Base-by-base conservation (phyloP, 805 yeast species). In the Yueomyces sinensis region DNA sequence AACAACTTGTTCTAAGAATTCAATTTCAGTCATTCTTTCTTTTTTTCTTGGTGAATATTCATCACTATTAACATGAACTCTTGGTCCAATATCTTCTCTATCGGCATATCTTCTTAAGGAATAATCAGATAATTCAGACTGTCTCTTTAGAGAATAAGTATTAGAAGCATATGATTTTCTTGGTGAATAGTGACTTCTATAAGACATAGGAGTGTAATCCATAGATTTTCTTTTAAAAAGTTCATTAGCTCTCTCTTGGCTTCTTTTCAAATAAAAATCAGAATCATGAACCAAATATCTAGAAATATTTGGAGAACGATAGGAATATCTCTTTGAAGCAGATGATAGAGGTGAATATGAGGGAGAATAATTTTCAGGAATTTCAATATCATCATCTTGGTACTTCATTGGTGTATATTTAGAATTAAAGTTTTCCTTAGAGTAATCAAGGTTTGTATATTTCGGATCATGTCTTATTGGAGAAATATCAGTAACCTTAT, bases 1-100 rank as follows among this genome's bases (percentile, higher is more conserved):
- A 27, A 66, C 56, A 27, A 78, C 67, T 5, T 34, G 35, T 7
- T 43, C 52, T 33, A 48, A 41, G 40, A 48, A 54, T 32, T 49
- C 50, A 23, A 32, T 36, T 39, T 52, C 60, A 3, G 52, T 44
- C 58, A 55, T 54, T 29, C 39, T 42, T 27, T 47, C 38, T 33
- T 39, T 50, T 19, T 52, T 45, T n/a, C 30, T 37, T 4, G 60
- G 60, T 3, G 60, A 55, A 31, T 50, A 54, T 17, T 42, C 41
- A 3, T 41, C 37, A n/a, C n/a, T n/a, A n/a, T n/a, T n/a, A n/a
- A n/a, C n/a, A n/a, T n/a, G n/a, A n/a, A n/a, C n/a, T n/a, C n/a
- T n/a, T 7, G 24, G 24, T 11, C 7, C 7, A 13, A n/a, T 9
- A n/a, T 25, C 28, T 11, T 25, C 28, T 20, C 24, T 20, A 7